Evolutionary conservation across 1,139 yeast genomes (phyloP).

Genomic region (Saccharomycopsis crataegensis): DNA sequence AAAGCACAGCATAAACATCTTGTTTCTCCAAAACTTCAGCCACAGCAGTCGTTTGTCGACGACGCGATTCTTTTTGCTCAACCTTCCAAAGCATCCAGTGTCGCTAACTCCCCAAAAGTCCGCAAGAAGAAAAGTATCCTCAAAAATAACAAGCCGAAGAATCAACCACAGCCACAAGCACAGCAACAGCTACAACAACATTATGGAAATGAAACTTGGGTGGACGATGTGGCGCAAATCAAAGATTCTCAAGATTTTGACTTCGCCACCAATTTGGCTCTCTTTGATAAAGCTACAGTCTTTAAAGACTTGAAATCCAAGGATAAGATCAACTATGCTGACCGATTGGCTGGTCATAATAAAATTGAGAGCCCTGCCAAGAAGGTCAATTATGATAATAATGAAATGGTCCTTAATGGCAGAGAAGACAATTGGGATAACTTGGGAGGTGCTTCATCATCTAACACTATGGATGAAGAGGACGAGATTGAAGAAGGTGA

Average conservation of each 20-base stretch:
- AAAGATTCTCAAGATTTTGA: slow-evolving; percentile 68
- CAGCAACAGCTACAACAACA: slow-evolving; percentile 4
- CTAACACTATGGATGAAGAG: neutral
- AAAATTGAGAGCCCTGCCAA: slow-evolving; percentile 32
- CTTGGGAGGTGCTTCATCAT: neutral
- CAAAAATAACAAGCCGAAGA: slow-evolving; percentile 6
- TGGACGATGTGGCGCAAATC: slow-evolving; percentile 42
- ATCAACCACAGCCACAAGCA: slow-evolving; percentile 16
- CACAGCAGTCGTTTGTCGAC: slow-evolving; percentile 15
- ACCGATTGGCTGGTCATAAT: slow-evolving; percentile 72
- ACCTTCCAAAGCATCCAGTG: neutral
- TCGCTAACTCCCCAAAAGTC: slow-evolving; percentile 8
- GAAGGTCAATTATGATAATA: slow-evolving; percentile 49
- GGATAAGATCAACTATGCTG: slow-evolving; percentile 54
- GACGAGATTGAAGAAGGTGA: neutral
- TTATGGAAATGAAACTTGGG: slow-evolving; percentile 39
- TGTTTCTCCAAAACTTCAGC: slow-evolving; percentile 3
- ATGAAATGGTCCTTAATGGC: slow-evolving; percentile 66
- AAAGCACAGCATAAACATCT: neutral
- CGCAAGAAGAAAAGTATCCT: slow-evolving; percentile 9
- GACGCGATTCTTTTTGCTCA: slow-evolving; percentile 21
- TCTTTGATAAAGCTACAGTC: slow-evolving; percentile 76
- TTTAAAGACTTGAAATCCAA: slow-evolving; percentile 66
- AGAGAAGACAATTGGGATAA: slow-evolving; percentile 52
- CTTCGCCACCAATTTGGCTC: slow-evolving; percentile 72